phyloP scores from a whole-genome alignment of 208 protist species.

The Angomonas ambiguus region DNA sequence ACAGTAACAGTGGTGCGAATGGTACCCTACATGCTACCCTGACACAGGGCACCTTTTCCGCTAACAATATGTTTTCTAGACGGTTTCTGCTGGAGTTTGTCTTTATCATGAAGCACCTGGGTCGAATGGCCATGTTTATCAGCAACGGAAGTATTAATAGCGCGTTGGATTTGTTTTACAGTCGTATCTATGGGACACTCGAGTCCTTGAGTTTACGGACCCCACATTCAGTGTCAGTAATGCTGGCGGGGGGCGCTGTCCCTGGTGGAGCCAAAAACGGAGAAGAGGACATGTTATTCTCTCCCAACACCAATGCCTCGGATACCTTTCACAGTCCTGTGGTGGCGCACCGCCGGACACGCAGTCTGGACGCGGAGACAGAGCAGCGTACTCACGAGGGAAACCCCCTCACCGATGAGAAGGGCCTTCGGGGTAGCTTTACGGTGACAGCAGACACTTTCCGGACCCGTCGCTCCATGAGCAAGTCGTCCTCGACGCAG shows the following conservation, averaged over 20 bases:
- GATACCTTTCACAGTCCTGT: not conserved
- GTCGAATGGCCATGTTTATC: slow-evolving; percentile 37
- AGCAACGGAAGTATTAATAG: slow-evolving; percentile 49
- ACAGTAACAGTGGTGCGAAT: not conserved
- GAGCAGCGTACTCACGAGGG: not conserved
- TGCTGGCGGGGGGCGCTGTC: not conserved
- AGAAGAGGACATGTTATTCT: not conserved
- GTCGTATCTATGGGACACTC: slow-evolving; percentile 55
- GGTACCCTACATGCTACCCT: slow-evolving; percentile 3
- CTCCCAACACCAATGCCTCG: not conserved
- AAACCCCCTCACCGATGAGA: not conserved
- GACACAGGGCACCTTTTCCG: slow-evolving; percentile 20
- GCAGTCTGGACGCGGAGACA: not conserved
- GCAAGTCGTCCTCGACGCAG: slow-evolving; percentile 3
- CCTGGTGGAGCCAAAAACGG: not conserved
- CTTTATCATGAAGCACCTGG: slow-evolving; percentile 57
- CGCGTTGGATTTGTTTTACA: slow-evolving; percentile 74
- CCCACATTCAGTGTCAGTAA: not conserved
- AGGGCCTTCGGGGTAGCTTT: not conserved
- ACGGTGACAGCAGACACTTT: not conserved
- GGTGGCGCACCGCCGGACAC: not conserved
- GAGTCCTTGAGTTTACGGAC: slow-evolving; percentile 51
- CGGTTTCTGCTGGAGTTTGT: slow-evolving; percentile 76
- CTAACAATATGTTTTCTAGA: slow-evolving; percentile 64
- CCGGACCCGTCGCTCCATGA: not conserved